Evolutionary conservation across 768 basidiomycete species (phyloP), one percentile per base, ranked within the genome.

Genomic region (Austroboletus festivus): DNA sequence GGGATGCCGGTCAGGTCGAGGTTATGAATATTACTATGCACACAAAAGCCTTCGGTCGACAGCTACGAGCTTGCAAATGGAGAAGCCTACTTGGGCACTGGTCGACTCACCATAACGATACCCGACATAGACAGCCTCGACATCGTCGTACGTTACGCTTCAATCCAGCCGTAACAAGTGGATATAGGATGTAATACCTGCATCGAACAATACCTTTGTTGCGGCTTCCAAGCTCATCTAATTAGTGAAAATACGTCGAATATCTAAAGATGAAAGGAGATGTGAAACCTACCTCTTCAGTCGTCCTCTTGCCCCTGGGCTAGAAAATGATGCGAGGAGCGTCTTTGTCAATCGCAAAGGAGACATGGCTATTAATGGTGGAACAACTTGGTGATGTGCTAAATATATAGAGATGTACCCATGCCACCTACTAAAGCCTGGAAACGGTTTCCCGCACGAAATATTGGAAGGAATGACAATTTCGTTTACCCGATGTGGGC

Each of bases 161-260:
- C 43, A 37, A 31, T 79, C 13, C 8, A 7, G 21, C 13, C 9
- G 10, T 3, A 20, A 5, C 1, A 13, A 24, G 18, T 7, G 37
- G 19, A 12, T 3, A 20, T 24, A 28, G 28, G 26, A 31, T 1
- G 9, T 20, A 37, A 18, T 19, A 82, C 86, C 86, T 54, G 89
- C 88, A 60, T 93, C 90, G 20, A 92, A 77, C 15, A 92, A 73
- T 0, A 89, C 89, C 55, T 93, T 92, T 1, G 86, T 89, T 2
- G 85, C 80, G 3, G 89, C 90, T 64, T 92, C 90, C 41, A 38
- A 19, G 20, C 42, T 38, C 47, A 46, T 46, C 42, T 37, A 37
- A 13, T 4, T 49, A 23, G 31, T 9, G 12, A 16, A 21, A 13
- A 4, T 6, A 30, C 6, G 18, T 18, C n/a, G n/a, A n/a, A n/a